Percentiles rank a stretch among this genome's conserved stretches.
Conservation (phyloP, 169 alveolate species). For the Eimeria acervulina region DNA sequence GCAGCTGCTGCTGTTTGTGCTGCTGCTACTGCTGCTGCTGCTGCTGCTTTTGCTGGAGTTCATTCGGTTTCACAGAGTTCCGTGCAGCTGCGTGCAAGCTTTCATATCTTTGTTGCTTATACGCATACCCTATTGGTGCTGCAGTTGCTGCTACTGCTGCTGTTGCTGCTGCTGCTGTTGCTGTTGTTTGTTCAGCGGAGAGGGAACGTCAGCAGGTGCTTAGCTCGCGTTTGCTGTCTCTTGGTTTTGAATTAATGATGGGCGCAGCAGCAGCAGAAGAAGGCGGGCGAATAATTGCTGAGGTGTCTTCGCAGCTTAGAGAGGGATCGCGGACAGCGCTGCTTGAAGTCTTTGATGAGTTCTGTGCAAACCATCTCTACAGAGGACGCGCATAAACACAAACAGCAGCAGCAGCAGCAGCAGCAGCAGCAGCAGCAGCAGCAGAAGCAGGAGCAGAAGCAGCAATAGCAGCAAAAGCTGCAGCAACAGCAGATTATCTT, state of each 20-base stretch:
- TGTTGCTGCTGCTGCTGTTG: constrained; percentile 1
- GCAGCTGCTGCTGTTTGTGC: not conserved
- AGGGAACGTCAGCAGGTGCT: not conserved
- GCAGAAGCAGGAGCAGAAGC: too few species aligned
- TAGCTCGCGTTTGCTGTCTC: not conserved
- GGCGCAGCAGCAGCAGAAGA: constrained; percentile 61
- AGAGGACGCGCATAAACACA: constrained; percentile 3
- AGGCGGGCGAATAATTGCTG: not conserved
- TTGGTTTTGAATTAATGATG: not conserved
- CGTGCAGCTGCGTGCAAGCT: too few species aligned
- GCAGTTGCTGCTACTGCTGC: not conserved
- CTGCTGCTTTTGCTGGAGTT: too few species aligned
- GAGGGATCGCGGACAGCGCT: not conserved
- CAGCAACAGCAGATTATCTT: not conserved
- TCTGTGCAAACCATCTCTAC: not conserved
- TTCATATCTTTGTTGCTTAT: too few species aligned
- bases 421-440: too few species aligned
- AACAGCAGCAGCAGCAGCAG: too few species aligned
- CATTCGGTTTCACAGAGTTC: too few species aligned
- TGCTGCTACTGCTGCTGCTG: constrained; percentile 2
- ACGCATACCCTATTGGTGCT: too few species aligned
- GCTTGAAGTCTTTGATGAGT: not conserved
- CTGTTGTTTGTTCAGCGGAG: not conserved
- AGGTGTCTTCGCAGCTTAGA: not conserved
- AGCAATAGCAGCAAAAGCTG: not conserved